A percentile compares a stretch with the other conserved stretches of the same genome.
These are phyloP conservation scores for Plantago ovata DNA, from an alignment of 257 asterid species.

Conservation along the genomic window DNA sequence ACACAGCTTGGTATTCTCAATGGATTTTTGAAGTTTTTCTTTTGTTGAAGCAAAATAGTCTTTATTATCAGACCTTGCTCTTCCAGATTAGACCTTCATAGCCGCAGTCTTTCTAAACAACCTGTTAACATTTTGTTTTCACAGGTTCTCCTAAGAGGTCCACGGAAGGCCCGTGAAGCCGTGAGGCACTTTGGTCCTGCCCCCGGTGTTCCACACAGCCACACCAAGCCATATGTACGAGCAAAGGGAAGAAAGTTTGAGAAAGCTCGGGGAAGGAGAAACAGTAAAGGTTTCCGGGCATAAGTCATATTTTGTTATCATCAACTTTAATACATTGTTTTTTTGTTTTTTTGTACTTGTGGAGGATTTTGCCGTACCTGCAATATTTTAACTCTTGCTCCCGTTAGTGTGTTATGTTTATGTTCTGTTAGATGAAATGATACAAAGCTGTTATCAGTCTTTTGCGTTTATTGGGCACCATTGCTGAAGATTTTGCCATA, in stretches of 20 bases:
- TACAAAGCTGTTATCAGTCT: too few species aligned
- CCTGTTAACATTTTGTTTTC: background rate
- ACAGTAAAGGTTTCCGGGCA: conserved; percentile 79
- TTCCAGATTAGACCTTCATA: too few species aligned
- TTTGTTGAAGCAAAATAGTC: too few species aligned
- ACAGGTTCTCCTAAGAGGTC: conserved; percentile 88
- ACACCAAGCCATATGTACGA: conserved; percentile 88
- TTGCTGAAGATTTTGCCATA: too few species aligned
- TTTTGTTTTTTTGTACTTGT: background rate
- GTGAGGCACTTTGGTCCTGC: conserved; percentile 96
- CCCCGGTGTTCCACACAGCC: conserved; percentile 98
- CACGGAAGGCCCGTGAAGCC: conserved; percentile 84
- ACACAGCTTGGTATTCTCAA: too few species aligned
- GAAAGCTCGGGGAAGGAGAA: conserved; percentile 79
- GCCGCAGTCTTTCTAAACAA: background rate
- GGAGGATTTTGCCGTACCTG: too few species aligned
- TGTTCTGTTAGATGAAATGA: too few species aligned
- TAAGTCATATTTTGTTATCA: conserved; percentile 19
- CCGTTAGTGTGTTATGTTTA: background rate
- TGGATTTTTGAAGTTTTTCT: too few species aligned
- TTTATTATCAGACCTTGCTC: too few species aligned
- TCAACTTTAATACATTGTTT: background rate
- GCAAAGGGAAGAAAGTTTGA: conserved; percentile 92
- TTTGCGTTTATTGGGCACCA: too few species aligned
- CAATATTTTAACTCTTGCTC: background rate